phyloP scores from a whole-genome alignment of 2,329 filamentous ascomycete species.

The Sporothrix globosa region DNA sequence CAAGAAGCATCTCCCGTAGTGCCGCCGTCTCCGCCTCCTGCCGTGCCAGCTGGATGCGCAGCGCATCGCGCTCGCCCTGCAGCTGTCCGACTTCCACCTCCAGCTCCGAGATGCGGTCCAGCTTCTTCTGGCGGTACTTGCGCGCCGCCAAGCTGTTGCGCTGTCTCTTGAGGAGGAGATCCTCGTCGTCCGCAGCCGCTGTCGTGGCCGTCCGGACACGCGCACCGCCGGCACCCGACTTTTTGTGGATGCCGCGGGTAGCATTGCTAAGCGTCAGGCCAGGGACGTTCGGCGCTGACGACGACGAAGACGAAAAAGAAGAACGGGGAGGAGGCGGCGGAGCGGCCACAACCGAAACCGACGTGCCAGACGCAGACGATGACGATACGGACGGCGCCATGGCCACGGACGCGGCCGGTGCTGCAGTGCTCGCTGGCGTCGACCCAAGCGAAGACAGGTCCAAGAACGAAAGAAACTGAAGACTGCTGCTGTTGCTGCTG shows the following conservation, averaged over 20 bases:
- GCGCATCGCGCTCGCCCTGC: constrained; percentile 58
- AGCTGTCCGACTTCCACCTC: constrained; percentile 58
- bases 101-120: constrained; percentile 61
- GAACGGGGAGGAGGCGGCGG: background rate
- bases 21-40: constrained; percentile 63
- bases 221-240: constrained; percentile 17
- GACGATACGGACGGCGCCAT: constrained; percentile 5
- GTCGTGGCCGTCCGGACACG: background rate
- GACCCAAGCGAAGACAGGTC: constrained; percentile 10
- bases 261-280: background rate
- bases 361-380: background rate
- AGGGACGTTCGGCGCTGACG: background rate
- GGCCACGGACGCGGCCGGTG: background rate
- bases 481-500: background rate
- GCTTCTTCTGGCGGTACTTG: constrained; percentile 65
- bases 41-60: constrained; percentile 59
- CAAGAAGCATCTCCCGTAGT: constrained; percentile 51
- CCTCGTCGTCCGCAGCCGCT: constrained; percentile 34
- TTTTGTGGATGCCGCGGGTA: constrained; percentile 9
- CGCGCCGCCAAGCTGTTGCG: constrained; percentile 66
- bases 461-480: constrained; percentile 20
- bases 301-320: background rate
- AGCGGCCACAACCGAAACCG: background rate
- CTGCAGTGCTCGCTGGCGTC: background rate
- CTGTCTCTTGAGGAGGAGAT: constrained; percentile 53